These are phyloP conservation scores for Chlamydomonas sp. DNA, from an alignment of 139 green algal species.

Conservation along the genomic window DNA sequence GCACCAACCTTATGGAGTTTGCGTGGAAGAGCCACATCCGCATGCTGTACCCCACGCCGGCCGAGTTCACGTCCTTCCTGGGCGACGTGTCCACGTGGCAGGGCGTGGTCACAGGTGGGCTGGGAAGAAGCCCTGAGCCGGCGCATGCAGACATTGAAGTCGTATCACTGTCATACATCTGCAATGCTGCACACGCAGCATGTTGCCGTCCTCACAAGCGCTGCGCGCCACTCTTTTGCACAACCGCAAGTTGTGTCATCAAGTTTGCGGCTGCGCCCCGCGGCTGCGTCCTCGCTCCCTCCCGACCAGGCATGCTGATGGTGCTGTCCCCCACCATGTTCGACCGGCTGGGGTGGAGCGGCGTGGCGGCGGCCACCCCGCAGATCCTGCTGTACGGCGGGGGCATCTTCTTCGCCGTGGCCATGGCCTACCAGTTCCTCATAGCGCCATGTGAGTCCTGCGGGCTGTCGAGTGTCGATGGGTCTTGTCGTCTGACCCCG, in stretches of 20 bases:
- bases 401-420: slow-evolving; percentile 79
- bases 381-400: slow-evolving; percentile 69
- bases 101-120: slow-evolving; percentile 43
- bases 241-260: background rate
- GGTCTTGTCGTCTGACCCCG: too few relatives aligned
- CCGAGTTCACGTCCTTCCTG: slow-evolving; percentile 81
- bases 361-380: slow-evolving; percentile 83
- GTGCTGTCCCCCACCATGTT: slow-evolving; percentile 86
- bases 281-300: background rate
- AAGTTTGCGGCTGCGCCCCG: too few relatives aligned
- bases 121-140: too few relatives aligned
- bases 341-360: slow-evolving; percentile 77
- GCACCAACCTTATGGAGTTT: slow-evolving; percentile 91
- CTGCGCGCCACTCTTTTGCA: background rate
- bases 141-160: too few relatives aligned
- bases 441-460: slow-evolving; percentile 9
- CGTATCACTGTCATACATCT: too few relatives aligned
- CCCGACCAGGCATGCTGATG: slow-evolving; percentile 20
- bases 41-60: slow-evolving; percentile 82
- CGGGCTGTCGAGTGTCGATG: background rate
- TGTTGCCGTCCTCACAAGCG: background rate
- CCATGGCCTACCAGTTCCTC: slow-evolving; percentile 68
- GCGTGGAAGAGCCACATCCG: slow-evolving; percentile 94
- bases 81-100: slow-evolving; percentile 90
- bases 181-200: too few relatives aligned